phyloP scores from a whole-genome alignment of 441 rosid genomes.

The Isatis lusitanica region DNA sequence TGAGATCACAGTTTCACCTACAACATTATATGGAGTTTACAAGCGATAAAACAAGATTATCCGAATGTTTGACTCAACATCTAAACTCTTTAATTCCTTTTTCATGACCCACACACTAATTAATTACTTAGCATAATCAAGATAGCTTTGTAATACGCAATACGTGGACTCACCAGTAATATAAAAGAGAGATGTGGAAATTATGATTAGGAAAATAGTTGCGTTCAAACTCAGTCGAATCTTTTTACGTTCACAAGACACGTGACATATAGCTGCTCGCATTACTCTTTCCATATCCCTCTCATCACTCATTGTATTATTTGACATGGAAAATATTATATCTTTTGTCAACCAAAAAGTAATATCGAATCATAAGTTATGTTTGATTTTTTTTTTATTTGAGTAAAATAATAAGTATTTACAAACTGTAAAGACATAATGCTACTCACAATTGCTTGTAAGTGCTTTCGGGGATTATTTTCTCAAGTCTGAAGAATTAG shows the following conservation, averaged over 20 bases:
- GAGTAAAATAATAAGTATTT: background rate
- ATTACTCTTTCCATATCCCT: background rate
- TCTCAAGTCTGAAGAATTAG: background rate
- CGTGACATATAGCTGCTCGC: slow-evolving; percentile 14
- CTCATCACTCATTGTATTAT: background rate
- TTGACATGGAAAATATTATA: background rate
- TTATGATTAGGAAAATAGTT: slow-evolving; percentile 7
- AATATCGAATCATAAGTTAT: too few species aligned
- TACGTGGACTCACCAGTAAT: background rate
- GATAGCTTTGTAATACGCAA: background rate
- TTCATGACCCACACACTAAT: slow-evolving; percentile 1
- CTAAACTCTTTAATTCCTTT: background rate
- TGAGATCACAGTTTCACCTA: background rate
- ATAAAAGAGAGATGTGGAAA: background rate
- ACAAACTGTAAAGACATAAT: background rate
- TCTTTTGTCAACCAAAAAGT: slow-evolving; percentile 11
- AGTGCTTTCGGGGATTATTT: background rate
- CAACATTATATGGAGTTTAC: background rate
- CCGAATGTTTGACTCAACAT: slow-evolving; percentile 11
- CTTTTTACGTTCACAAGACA: slow-evolving; percentile 26
- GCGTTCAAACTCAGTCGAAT: slow-evolving; percentile 34
- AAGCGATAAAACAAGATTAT: background rate
- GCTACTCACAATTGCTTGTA: background rate
- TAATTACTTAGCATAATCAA: background rate
- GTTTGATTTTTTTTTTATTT: too few species aligned